phyloP scores from a whole-genome alignment of 129 eudicot species.

The Centrapalus pauciflorus region DNA sequence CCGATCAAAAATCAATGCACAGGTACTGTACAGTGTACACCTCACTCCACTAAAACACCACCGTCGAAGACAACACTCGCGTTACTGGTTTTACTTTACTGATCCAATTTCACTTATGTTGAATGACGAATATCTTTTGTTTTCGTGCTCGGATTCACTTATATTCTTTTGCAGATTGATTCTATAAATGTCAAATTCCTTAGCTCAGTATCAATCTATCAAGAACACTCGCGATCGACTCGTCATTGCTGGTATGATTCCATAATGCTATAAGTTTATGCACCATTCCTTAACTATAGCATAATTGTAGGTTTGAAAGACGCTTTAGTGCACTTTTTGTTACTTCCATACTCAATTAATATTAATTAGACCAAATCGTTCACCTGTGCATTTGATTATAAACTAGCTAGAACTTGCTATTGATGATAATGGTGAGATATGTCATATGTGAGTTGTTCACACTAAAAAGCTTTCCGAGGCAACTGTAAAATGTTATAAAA shows the following conservation, averaged over 20 bases:
- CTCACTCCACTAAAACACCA: background rate
- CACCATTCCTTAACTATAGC: background rate
- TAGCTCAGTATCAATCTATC: constrained; percentile 79
- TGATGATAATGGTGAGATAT: too few relatives aligned
- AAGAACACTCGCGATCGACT: constrained; percentile 57
- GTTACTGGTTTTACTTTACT: background rate
- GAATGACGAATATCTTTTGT: background rate
- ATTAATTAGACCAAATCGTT: background rate
- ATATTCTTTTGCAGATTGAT: constrained; percentile 24
- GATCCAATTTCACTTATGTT: background rate
- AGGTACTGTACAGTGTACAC: background rate
- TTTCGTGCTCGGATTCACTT: background rate
- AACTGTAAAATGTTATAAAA: background rate
- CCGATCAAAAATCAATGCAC: constrained; percentile 12
- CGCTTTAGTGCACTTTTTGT: background rate
- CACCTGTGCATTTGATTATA: background rate
- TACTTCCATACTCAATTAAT: background rate
- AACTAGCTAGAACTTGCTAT: too few relatives aligned
- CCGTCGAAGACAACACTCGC: background rate
- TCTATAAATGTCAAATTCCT: constrained; percentile 54
- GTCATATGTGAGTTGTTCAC: background rate
- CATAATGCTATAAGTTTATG: background rate
- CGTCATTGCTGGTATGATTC: constrained; percentile 66
- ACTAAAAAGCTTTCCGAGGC: background rate
- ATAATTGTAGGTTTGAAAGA: background rate